These are phyloP conservation scores for Malus sylvestris DNA, from an alignment of 306 rosid species.

Conservation along the genomic window DNA sequence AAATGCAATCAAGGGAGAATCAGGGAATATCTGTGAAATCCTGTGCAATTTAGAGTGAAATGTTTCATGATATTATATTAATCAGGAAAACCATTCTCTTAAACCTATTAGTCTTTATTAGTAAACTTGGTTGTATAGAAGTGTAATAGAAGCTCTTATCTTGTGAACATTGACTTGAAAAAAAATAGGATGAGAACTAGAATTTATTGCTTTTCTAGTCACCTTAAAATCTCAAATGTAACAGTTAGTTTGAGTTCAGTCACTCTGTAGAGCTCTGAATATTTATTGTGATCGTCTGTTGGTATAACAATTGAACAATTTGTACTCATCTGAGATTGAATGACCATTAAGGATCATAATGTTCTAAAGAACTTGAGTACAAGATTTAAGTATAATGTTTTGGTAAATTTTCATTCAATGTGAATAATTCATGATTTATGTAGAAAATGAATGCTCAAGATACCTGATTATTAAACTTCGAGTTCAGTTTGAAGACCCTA, in stretches of 20 bases:
- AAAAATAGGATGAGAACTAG: background rate
- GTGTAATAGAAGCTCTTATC: background rate
- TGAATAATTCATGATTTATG: background rate
- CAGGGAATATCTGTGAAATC: background rate
- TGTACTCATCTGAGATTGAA: background rate
- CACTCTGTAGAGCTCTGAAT: background rate
- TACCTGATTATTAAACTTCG: background rate
- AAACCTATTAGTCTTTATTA: background rate
- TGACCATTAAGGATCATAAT: background rate
- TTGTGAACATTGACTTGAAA: background rate
- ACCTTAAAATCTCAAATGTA: background rate
- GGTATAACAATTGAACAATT: background rate
- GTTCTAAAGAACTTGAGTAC: background rate
- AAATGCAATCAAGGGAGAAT: background rate
- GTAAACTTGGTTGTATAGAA: background rate
- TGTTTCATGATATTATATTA: background rate
- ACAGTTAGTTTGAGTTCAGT: background rate
- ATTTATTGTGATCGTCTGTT: background rate
- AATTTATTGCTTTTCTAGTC: background rate
- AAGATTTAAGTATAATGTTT: background rate
- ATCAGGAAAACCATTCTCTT: background rate
- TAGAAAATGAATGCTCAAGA: background rate
- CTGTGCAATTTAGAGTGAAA: background rate
- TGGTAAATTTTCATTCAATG: background rate
- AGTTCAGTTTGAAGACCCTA: background rate